Evolutionary conservation across 2,329 filamentous ascomycete genomes (phyloP).

Genomic region (Neoascochyta sp.): DNA sequence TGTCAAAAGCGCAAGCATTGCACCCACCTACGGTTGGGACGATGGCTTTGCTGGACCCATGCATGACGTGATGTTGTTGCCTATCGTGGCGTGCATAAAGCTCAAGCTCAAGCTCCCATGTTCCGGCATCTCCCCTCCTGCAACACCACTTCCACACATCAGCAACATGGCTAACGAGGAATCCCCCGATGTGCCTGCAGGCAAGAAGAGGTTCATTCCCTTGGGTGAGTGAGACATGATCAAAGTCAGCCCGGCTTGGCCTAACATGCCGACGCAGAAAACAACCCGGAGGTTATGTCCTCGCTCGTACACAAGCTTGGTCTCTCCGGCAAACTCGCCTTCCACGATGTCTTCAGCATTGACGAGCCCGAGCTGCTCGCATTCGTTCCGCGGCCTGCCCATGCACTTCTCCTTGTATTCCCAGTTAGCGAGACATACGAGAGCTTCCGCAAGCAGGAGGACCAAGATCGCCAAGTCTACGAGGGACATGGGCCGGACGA

Average conservation of each 20-base stretch:
- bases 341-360: slow-evolving; percentile 91
- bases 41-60: too few relatives aligned
- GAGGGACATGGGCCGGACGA: slow-evolving; percentile 63
- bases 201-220: slow-evolving; percentile 38
- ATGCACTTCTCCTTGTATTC: slow-evolving; percentile 88
- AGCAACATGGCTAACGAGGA: slow-evolving; percentile 27
- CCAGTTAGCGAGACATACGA: slow-evolving; percentile 80
- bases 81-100: slow-evolving; percentile 12
- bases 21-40: too few relatives aligned
- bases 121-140: slow-evolving; percentile 5
- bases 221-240: slow-evolving; percentile 31
- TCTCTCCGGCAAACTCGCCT: slow-evolving; percentile 68
- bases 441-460: slow-evolving; percentile 69
- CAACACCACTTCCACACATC: slow-evolving; percentile 9
- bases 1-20: too few relatives aligned
- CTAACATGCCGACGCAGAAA: slow-evolving; percentile 45
- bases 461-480: slow-evolving; percentile 62
- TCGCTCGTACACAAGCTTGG: slow-evolving; percentile 80
- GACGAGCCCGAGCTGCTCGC: slow-evolving; percentile 78
- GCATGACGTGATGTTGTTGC: too few relatives aligned
- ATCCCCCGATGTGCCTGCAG: slow-evolving; percentile 30
- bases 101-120: too few relatives aligned
- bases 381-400: slow-evolving; percentile 82
- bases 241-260: too few relatives aligned
- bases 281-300: slow-evolving; percentile 90